Evolutionary conservation across 345 rosid species (phyloP).

Genomic region (Microcos paniculata): DNA sequence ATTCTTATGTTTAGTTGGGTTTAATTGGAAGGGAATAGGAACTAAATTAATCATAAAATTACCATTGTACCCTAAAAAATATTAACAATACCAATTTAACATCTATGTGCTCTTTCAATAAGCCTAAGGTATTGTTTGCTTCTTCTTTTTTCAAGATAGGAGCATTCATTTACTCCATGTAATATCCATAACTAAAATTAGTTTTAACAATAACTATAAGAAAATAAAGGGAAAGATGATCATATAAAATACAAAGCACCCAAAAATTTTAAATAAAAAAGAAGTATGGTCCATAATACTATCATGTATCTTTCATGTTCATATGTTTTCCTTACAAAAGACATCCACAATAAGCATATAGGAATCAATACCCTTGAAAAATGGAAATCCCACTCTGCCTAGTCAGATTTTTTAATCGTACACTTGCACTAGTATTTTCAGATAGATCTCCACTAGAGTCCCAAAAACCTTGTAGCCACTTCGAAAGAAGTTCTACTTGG

Average conservation of each 20-base stretch:
- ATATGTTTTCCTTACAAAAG: background rate
- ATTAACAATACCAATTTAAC: too few species aligned
- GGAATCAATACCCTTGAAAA: slow-evolving; percentile 69
- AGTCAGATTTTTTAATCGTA: slow-evolving; percentile 39
- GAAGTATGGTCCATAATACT: too few species aligned
- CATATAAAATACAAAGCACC: background rate
- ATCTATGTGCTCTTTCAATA: slow-evolving; percentile 79
- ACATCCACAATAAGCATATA: slow-evolving; percentile 4
- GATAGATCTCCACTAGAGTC: slow-evolving; percentile 38
- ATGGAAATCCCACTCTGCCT: slow-evolving; percentile 58
- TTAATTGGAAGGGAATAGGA: too few species aligned
- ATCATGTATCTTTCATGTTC: too few species aligned
- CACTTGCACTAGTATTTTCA: slow-evolving; percentile 39
- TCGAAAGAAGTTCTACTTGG: slow-evolving; percentile 80
- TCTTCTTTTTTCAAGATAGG: background rate
- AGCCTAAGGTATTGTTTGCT: too few species aligned
- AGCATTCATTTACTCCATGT: background rate
- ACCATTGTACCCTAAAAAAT: too few species aligned
- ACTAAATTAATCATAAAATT: too few species aligned
- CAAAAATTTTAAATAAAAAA: background rate
- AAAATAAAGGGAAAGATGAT: background rate
- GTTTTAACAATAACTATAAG: background rate
- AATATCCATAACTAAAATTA: slow-evolving; percentile 1
- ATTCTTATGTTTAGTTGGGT: too few species aligned
- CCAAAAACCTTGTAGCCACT: slow-evolving; percentile 75